A percentile compares a stretch with the other conserved stretches of the same genome.
Evolutionary conservation across 2,329 filamentous ascomycete genomes (phyloP).

Genomic region (Xylaria sp.): DNA sequence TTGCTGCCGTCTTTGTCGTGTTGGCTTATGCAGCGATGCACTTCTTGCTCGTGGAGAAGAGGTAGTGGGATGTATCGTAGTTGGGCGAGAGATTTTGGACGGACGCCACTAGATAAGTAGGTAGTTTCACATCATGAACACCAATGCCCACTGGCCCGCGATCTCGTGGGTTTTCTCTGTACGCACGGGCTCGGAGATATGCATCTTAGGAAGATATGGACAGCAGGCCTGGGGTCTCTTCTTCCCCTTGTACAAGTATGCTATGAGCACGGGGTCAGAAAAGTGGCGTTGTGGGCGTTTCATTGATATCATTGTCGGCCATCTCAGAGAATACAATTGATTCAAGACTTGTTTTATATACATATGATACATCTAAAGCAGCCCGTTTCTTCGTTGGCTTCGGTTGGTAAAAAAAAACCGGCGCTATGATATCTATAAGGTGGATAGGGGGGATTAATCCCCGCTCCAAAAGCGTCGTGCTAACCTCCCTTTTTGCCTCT

Average conservation of each 20-base stretch:
- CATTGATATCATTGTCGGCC: background rate
- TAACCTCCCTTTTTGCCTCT: background rate
- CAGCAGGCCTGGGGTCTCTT: constrained; percentile 12
- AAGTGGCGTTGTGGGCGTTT: constrained; percentile 18
- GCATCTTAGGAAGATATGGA: constrained; percentile 15
- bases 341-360: constrained; percentile 22
- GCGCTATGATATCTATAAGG: constrained; percentile 9
- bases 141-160: background rate
- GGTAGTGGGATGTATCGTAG: constrained; percentile 41
- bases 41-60: constrained; percentile 82
- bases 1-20: constrained; percentile 76
- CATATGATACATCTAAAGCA: constrained; percentile 25
- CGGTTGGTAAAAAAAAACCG: background rate
- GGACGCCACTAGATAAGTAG: background rate
- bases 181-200: constrained; percentile 5
- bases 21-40: constrained; percentile 93
- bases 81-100: background rate
- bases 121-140: background rate
- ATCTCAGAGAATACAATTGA: constrained; percentile 12
- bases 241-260: constrained; percentile 11
- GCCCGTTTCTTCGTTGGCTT: background rate
- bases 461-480: background rate
- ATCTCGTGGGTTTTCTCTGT: constrained; percentile 8
- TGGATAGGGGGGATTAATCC: background rate
- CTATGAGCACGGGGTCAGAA: constrained; percentile 14